Conservation (phyloP, 2,329 filamentous ascomycete genomes). For the Alternaria panax region DNA sequence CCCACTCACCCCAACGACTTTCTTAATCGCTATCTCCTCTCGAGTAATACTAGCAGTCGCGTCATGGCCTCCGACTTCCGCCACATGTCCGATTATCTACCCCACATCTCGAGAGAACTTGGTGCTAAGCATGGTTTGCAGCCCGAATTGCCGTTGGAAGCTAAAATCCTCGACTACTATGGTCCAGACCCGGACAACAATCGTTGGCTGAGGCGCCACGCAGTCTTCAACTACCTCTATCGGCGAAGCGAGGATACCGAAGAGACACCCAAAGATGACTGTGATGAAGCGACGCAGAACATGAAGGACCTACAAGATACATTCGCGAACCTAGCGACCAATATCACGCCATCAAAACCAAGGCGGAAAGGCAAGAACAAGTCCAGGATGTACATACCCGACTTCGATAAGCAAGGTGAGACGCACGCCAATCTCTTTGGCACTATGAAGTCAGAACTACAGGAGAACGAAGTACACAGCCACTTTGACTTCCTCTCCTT, state of each 20-base stretch:
- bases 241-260: background rate
- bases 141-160: slow-evolving; percentile 13
- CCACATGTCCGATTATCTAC: background rate
- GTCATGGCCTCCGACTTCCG: slow-evolving; percentile 12
- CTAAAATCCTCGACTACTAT: slow-evolving; percentile 21
- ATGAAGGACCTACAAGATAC: slow-evolving; percentile 6
- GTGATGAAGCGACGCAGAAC: background rate
- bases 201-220: slow-evolving; percentile 25
- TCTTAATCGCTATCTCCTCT: slow-evolving; percentile 11
- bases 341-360: background rate
- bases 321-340: slow-evolving; percentile 9
- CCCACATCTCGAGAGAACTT: background rate
- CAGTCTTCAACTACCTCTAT: slow-evolving; percentile 23
- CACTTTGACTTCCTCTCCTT: slow-evolving; percentile 32
- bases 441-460: slow-evolving; percentile 13
- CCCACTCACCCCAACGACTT: slow-evolving; percentile 25
- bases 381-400: slow-evolving; percentile 8
- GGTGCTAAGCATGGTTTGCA: slow-evolving; percentile 20
- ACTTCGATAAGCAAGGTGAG: slow-evolving; percentile 9
- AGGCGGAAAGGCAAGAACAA: slow-evolving; percentile 11
- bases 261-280: background rate
- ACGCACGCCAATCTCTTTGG: slow-evolving; percentile 13
- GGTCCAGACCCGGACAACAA: slow-evolving; percentile 6
- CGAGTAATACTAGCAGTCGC: slow-evolving; percentile 5
- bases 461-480: slow-evolving; percentile 21